Conservation (phyloP, 257 asterid species). For the Thymus quinquecostatus region DNA sequence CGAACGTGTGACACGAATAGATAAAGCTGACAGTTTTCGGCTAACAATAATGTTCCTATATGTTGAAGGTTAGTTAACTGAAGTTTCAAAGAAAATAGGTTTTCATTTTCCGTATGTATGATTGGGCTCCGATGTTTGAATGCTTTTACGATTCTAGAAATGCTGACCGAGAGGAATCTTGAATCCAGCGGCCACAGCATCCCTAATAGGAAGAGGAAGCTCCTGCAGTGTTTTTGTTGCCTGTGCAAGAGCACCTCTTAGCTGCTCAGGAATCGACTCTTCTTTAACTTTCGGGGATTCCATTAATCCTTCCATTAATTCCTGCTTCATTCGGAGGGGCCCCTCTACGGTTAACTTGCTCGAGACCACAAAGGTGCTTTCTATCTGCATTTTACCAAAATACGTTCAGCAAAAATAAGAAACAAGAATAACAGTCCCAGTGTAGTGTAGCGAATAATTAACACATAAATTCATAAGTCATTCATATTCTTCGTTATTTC, state of each 20-base stretch:
- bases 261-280: conserved; percentile 70
- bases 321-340: conserved; percentile 85
- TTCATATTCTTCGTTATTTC: background rate
- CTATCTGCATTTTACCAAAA: conserved; percentile 62
- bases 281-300: conserved; percentile 75
- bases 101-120: background rate
- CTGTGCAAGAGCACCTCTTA: conserved; percentile 62
- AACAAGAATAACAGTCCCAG: background rate
- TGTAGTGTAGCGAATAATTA: background rate
- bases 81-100: background rate
- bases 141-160: background rate
- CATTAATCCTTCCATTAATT: conserved; percentile 68
- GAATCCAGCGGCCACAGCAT: conserved; percentile 60
- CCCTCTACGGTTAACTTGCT: conserved; percentile 81
- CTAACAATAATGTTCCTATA: too few species aligned
- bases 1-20: too few species aligned
- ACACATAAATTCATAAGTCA: background rate
- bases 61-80: background rate
- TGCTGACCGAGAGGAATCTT: conserved; percentile 77
- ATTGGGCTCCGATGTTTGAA: background rate
- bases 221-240: conserved; percentile 63
- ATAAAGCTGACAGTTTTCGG: too few species aligned
- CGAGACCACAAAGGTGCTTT: conserved; percentile 60
- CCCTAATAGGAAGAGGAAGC: conserved; percentile 68
- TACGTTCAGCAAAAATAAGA: background rate